Conservation (phyloP, 1,284 basidiomycete genomes). For the Mrakiaceae sp. region DNA sequence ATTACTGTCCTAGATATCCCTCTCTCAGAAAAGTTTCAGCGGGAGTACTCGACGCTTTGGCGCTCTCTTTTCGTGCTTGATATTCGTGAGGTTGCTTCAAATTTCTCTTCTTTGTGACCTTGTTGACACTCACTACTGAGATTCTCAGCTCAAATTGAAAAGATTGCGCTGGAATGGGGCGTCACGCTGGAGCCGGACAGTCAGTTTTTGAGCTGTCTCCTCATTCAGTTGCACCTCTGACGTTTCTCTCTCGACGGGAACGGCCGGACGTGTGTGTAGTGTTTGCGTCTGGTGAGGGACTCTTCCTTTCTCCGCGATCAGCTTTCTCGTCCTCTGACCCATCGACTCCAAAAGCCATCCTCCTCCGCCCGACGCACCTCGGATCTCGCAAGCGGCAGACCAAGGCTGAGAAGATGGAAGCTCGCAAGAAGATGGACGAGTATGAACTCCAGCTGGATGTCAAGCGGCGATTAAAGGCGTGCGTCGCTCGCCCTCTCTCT, state of each 20-base stretch:
- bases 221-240: neutral
- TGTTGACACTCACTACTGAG: no score
- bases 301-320: neutral
- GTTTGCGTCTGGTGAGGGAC: neutral
- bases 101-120: no score
- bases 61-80: constrained; percentile 61
- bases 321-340: neutral
- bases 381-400: neutral
- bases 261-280: neutral
- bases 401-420: constrained; percentile 4
- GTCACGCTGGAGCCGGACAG: constrained; percentile 60
- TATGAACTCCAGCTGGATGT: constrained; percentile 39
- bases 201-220: constrained; percentile 41
- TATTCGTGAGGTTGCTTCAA: constrained; percentile 41
- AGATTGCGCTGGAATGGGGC: constrained; percentile 61
- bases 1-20: constrained; percentile 41
- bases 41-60: constrained; percentile 70
- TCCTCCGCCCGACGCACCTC: constrained; percentile 25
- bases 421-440: constrained; percentile 23
- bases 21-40: constrained; percentile 50
- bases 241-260: neutral
- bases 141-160: constrained; percentile 27
- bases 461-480: constrained; percentile 32
- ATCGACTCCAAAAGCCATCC: constrained; percentile 21
- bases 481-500: neutral